A percentile compares a stretch with the other conserved stretches of the same genome.
Evolutionary conservation across 163 green algal genomes (phyloP).

Genomic region (Chlorella variabilis): DNA sequence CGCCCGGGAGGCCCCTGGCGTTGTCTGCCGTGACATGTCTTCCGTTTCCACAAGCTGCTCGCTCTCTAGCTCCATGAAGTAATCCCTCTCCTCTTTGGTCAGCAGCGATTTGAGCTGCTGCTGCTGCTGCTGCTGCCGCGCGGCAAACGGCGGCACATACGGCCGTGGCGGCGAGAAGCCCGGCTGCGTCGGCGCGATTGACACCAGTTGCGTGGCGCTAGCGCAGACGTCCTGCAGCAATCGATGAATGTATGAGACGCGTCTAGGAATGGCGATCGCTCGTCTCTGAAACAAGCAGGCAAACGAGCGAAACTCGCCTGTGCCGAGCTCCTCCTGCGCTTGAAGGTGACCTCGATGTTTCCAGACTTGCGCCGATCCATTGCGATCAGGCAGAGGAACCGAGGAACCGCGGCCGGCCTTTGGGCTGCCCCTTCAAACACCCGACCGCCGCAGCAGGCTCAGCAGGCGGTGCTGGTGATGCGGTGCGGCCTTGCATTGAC

Average conservation of each 20-base stretch:
- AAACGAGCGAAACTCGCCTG: too few species aligned
- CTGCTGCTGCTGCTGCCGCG: neutral
- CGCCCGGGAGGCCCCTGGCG: neutral
- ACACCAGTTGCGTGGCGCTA: conserved; percentile 16
- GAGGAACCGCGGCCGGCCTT: too few species aligned
- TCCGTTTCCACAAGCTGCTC: conserved; percentile 31
- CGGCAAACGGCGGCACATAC: neutral
- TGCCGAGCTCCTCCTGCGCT: neutral
- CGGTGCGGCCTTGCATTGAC: too few species aligned
- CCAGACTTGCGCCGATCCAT: conserved; percentile 4
- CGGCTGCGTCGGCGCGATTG: conserved; percentile 8
- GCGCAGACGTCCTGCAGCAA: neutral
- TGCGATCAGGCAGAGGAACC: too few species aligned
- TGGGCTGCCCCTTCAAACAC: neutral
- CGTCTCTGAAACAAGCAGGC: too few species aligned
- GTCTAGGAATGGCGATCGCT: too few species aligned
- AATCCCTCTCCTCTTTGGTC: neutral
- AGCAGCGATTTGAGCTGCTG: neutral
- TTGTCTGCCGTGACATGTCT: neutral
- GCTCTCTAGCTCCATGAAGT: conserved; percentile 4
- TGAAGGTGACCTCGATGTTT: neutral
- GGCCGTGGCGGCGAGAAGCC: neutral
- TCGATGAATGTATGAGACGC: too few species aligned
- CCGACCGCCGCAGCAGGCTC: neutral
- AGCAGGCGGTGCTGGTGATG: neutral